Evolutionary conservation across 331 rosid genomes (phyloP).

Genomic region (Malus hybrid): DNA sequence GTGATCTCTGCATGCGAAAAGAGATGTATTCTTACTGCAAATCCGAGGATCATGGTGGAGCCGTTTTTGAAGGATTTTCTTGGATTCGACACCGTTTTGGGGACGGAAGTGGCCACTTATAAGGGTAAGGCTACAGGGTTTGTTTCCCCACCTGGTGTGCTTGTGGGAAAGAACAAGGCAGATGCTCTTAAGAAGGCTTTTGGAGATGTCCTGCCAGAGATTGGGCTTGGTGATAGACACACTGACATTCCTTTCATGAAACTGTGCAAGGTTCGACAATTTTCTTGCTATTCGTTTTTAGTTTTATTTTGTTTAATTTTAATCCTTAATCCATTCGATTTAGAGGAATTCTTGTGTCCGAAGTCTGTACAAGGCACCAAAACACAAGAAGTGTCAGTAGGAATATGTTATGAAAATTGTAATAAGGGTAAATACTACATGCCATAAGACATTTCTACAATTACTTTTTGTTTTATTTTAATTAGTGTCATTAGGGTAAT

Average conservation of each 20-base stretch:
- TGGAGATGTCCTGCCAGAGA: slow-evolving; percentile 40
- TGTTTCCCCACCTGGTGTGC: slow-evolving; percentile 40
- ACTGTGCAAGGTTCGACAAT: slow-evolving; percentile 37
- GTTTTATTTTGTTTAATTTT: not conserved
- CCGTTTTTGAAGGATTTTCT: slow-evolving; percentile 58
- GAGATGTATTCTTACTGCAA: slow-evolving; percentile 59
- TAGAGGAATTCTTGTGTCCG: not conserved
- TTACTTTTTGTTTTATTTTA: not conserved
- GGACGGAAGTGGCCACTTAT: slow-evolving; percentile 41
- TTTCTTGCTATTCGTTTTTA: not conserved
- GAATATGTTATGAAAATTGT: too few relatives aligned
- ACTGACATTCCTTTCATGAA: slow-evolving; percentile 67
- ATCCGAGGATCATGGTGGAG: slow-evolving; percentile 75
- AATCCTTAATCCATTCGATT: not conserved
- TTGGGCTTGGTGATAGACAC: slow-evolving; percentile 74
- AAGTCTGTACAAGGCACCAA: too few relatives aligned
- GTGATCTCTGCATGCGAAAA: slow-evolving; percentile 63
- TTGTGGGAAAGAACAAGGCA: slow-evolving; percentile 68
- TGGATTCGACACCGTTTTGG: slow-evolving; percentile 63
- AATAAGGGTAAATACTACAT: too few relatives aligned
- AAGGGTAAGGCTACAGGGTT: slow-evolving; percentile 75
- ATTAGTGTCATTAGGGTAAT: not conserved
- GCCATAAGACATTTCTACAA: not conserved
- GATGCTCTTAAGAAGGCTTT: slow-evolving; percentile 47
- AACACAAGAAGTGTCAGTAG: too few relatives aligned